Evolutionary conservation across 1,284 basidiomycete species (phyloP), one percentile per base, ranked within the genome.

Genomic region (Bjerkandera adusta): DNA sequence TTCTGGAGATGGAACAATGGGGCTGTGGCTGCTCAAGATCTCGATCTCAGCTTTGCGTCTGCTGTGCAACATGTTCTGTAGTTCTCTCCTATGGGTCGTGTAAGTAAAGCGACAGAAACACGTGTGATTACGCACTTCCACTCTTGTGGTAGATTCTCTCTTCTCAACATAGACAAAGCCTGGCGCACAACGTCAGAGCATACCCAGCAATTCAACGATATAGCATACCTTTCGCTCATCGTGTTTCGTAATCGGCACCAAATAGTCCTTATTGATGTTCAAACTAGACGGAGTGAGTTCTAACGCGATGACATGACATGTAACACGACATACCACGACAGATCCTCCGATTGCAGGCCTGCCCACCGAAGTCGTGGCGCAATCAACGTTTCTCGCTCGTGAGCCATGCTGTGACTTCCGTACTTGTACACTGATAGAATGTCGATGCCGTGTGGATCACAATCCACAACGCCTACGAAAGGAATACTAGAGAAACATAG

Each of bases 11-110:
- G n/a, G n/a, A n/a, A n/a, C n/a, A n/a, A n/a, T n/a, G n/a, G n/a
- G n/a, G n/a, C n/a, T n/a, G n/a, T n/a, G n/a, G n/a, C n/a, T n/a
- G n/a, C n/a, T n/a, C 41, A 95, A 63, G 35, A 92, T 74, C 64
- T 96, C 89, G 48, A 92, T 93, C 67, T 96, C 93, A 1, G 92
- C 92, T 65, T 97, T 97, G 42, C 83, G 79, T 30, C 86, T 77
- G 4, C 71, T 75, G 61, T 88, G 81, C 24, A 96, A 66, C 79
- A 96, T 91, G 54, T 79, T 72, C 60, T 74, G 75, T 3, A 96
- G 78, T 58, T 94, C 91, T 48, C 77, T 81, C 61, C 92, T 91
- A 54, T 12, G 36, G 37, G 16, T 26, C 32, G 26, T 24, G 20
- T 45, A 25, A 39, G 20, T 25, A 18, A 33, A 10, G 25, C 25